phyloP scores from a whole-genome alignment of 2,329 filamentous ascomycete species.

The Talaromyces rugulosus region DNA sequence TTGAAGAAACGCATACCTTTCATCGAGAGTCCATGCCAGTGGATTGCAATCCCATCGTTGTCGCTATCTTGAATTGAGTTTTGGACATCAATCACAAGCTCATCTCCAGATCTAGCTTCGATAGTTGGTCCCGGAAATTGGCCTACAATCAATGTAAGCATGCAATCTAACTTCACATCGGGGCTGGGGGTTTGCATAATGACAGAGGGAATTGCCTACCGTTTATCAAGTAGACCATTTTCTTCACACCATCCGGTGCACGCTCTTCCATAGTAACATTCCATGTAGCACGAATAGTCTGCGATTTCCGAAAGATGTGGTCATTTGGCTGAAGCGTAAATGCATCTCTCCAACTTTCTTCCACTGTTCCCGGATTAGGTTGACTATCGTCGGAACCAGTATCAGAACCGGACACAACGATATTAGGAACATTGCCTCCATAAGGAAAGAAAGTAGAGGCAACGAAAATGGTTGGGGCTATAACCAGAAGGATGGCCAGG shows the following conservation, averaged over 20 bases:
- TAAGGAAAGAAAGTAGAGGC: conserved; percentile 39
- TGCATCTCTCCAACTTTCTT: neutral
- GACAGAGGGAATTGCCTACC: neutral
- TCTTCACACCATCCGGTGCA: neutral
- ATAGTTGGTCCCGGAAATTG: conserved; percentile 48
- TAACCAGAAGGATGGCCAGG: conserved; percentile 33
- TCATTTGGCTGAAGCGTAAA: neutral
- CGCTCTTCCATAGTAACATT: neutral
- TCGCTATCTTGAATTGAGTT: conserved; percentile 28
- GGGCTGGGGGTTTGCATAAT: neutral
- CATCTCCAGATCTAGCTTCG: conserved; percentile 46
- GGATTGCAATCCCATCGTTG: conserved; percentile 37
- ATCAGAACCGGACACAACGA: neutral
- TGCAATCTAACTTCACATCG: neutral
- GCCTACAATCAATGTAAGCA: conserved; percentile 8
- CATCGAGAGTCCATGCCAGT: conserved; percentile 47
- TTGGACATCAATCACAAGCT: conserved; percentile 37
- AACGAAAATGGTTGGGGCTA: conserved; percentile 51
- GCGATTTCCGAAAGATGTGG: neutral
- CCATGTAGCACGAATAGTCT: neutral
- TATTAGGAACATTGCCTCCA: neutral
- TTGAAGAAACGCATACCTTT: conserved; percentile 1
- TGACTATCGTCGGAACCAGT: neutral
- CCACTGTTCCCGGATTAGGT: neutral
- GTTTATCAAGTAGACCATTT: neutral